Percentiles rank a stretch among this genome's conserved stretches.
Evolutionary conservation across 1,139 yeast genomes (phyloP).

Genomic region (Candida pseudocylindracea): DNA sequence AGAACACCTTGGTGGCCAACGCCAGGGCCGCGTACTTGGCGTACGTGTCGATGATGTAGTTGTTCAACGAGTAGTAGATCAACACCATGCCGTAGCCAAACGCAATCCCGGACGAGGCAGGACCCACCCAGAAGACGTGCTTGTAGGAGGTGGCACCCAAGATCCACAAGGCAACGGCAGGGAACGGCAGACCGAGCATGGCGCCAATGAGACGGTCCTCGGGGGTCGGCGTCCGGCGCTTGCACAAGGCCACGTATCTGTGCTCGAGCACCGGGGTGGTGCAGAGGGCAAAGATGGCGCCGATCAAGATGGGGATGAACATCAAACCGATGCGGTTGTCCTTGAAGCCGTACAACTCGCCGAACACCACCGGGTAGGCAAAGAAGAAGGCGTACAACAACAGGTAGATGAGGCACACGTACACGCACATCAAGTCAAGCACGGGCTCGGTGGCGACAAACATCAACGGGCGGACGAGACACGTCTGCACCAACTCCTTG

Average conservation of each 20-base stretch:
- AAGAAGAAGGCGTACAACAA: slow-evolving; percentile 80
- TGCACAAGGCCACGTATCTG: slow-evolving; percentile 26
- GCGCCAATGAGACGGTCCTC: slow-evolving; percentile 81
- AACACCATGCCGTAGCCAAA: slow-evolving; percentile 88
- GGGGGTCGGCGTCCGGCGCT: slow-evolving; percentile 49
- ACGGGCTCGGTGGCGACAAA: slow-evolving; percentile 69
- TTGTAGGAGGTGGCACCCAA: slow-evolving; percentile 74
- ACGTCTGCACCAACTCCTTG: slow-evolving; percentile 38
- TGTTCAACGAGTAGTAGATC: slow-evolving; percentile 69
- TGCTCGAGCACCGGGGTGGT: slow-evolving; percentile 57
- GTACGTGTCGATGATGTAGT: slow-evolving; percentile 75
- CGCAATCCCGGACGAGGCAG: slow-evolving; percentile 75
- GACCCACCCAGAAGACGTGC: slow-evolving; percentile 81
- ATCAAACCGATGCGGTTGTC: slow-evolving; percentile 61
- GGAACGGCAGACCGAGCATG: slow-evolving; percentile 77
- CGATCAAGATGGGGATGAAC: slow-evolving; percentile 74
- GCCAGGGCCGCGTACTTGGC: slow-evolving; percentile 83
- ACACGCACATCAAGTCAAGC: slow-evolving; percentile 57
- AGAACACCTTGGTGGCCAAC: slow-evolving; percentile 70
- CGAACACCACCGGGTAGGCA: slow-evolving; percentile 64
- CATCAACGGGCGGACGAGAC: slow-evolving; percentile 53
- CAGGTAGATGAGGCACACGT: slow-evolving; percentile 74
- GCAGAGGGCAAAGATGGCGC: slow-evolving; percentile 49
- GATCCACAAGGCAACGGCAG: slow-evolving; percentile 70
- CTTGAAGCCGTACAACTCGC: slow-evolving; percentile 37